Evolutionary conservation across 192 early-diverging fungal genomes (phyloP), one percentile per base, ranked within the genome.

Genomic region (Coemansia sp.): DNA sequence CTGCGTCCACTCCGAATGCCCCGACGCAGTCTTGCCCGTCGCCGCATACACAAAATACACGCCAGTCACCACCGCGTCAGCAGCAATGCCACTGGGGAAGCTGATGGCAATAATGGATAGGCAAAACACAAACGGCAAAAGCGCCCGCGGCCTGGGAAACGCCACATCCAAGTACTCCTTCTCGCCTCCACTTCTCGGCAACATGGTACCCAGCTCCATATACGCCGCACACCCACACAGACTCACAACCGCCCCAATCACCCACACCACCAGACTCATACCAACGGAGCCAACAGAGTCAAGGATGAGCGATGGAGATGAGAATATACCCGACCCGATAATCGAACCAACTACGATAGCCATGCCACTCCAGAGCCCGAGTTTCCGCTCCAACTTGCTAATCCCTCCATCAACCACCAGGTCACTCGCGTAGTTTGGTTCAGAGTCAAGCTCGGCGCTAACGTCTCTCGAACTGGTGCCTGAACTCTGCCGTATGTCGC

Each of bases 151-250:
- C 11, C 69, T 58, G 45, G 77, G 85, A 61, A 76, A 87, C n/a
- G 76, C 76, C 36, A 75, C 68, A 14, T 79, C 84, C 47, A 87
- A 76, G 59, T 87, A 87, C 63, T 83, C 84, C 76, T 86, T 79
- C 66, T 89, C 88, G 21, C 88, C 88, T 11, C 88, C 88, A 59
- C 81, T 84, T 2, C 66, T 48, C 3, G 78, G 76, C 34, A 87
- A 59, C 85, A 85, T 83, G 0, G 83, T 83, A 10, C 85, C 85
- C 11, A 85, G 66, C 66, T 85, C 84, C 61, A 87, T 69, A 33
- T 85, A 85, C 36, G 73, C 66, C 0, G 68, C 59, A 26, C 76
- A 77, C 4, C 73, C 76, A 53, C 76, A 78, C 12, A 75, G 20
- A 42, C 76, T 83, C 36, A 79, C 62, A 3, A 50, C 35, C 0